phyloP scores from a whole-genome alignment of 139 green algal species.

The Chlamydomonas incerta region DNA sequence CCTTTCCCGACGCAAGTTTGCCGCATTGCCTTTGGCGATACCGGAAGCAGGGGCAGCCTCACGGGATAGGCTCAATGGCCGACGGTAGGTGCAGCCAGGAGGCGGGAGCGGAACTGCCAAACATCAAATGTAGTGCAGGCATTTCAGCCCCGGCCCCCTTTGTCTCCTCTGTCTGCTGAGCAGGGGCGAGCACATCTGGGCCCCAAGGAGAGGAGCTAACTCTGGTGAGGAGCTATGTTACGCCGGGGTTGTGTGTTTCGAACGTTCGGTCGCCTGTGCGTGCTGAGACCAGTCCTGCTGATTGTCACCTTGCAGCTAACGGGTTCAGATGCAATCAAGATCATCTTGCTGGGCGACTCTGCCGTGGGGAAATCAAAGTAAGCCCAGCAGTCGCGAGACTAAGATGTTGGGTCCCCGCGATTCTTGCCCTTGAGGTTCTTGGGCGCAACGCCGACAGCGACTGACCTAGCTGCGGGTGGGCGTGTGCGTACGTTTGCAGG shows the following conservation, averaged over 20 bases:
- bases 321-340: slow-evolving; percentile 60
- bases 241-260: background rate
- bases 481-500: slow-evolving; percentile 40
- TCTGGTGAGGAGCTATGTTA: slow-evolving; percentile 39
- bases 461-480: too few relatives aligned
- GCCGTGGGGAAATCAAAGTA: slow-evolving; percentile 80
- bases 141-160: background rate
- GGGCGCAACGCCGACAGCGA: too few relatives aligned
- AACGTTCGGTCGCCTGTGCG: background rate
- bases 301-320: slow-evolving; percentile 54
- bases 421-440: too few relatives aligned
- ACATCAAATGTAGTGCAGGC: background rate
- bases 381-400: too few relatives aligned
- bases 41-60: too few relatives aligned
- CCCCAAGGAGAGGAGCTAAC: slow-evolving; percentile 61
- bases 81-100: background rate
- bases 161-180: background rate
- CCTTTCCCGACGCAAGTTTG: too few relatives aligned
- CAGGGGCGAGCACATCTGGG: slow-evolving; percentile 43
- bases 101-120: background rate
- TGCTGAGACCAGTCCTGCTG: too few relatives aligned
- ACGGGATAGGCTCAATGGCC: background rate
- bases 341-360: slow-evolving; percentile 77
- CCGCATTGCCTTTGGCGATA: too few relatives aligned
- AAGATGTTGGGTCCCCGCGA: too few relatives aligned